Evolutionary conservation across 1,284 basidiomycete genomes (phyloP), one percentile per base, ranked within the genome.

Genomic region (Marasmius sp.): DNA sequence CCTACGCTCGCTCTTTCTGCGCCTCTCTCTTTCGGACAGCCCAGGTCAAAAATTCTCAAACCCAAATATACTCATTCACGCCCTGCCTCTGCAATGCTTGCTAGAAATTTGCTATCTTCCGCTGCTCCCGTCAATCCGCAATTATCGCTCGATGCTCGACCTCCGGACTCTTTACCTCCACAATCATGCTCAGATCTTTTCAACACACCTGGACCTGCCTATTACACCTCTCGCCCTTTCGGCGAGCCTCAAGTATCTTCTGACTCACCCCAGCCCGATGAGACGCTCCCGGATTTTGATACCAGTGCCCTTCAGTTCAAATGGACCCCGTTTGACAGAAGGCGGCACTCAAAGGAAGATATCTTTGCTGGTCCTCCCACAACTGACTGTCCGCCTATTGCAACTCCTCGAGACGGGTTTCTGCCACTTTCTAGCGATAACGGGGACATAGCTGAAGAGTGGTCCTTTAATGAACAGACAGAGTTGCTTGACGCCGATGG

Each of bases 301-400:
- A 72, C 75, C 54, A 70, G 74, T 5, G 65, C 68, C 5, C 71
- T 87, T 4, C 82, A 84, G 65, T 89, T 89, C 65, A 77, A 70
- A 58, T 88, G 87, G 87, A 72, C 74, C 54, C 80, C 81, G 14
- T 86, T 84, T 71, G 80, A 61, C 74, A 75, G 53, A 71, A 76
- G 62, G 62, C 59, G 39, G 20, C 18, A 27, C 5, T 27, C 18
- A 27, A 34, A 38, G n/a, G 63, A 20, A 34, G 48, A 43, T 50
- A 57, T 61, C 18, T 41, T 18, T 64, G 48, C 33, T 56, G 53
- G 12, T 55, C 61, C 53, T 55, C 52, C 58, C 63, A 41, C 58
- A 67, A 53, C 60, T 61, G 62, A 57, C 61, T 57, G 51, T 50
- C 34, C 63, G 34, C 34, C 9, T 10, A 27, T n/a, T n/a, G 34